Percentiles rank a stretch among this genome's conserved stretches.
Conservation (phyloP, 371 early-diverging fungal genomes). For the Thermomucor indicae-seudaticae region DNA sequence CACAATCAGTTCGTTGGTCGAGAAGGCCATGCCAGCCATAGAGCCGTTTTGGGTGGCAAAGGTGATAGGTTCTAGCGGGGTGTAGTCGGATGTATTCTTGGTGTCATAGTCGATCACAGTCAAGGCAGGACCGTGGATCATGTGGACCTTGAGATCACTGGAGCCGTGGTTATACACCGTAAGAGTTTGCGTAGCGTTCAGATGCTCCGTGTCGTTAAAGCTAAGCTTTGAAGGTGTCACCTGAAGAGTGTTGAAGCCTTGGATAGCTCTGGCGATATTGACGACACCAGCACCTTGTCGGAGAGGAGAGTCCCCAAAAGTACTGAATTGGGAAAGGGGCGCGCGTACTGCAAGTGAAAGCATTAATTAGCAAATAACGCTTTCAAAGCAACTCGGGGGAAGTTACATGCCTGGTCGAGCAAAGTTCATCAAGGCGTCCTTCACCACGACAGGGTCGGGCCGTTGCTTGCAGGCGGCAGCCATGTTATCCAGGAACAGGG, state of each 20-base stretch:
- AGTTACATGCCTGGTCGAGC: slow-evolving; percentile 21
- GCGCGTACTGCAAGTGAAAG: slow-evolving; percentile 10
- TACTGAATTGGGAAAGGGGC: slow-evolving; percentile 15
- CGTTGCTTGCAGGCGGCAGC: background rate
- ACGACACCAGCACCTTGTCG: slow-evolving; percentile 78
- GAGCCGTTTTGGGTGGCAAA: background rate
- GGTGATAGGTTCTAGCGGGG: slow-evolving; percentile 1
- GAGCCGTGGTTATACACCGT: slow-evolving; percentile 55
- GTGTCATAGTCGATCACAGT: background rate
- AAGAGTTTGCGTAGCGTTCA: slow-evolving; percentile 19
- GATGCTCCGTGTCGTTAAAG: slow-evolving; percentile 61
- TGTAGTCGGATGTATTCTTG: background rate
- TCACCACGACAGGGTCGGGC: background rate
- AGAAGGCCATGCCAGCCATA: background rate
- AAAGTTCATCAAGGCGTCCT: slow-evolving; percentile 40
- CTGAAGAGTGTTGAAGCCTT: slow-evolving; percentile 30
- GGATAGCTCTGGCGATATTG: slow-evolving; percentile 57
- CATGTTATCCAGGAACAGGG: slow-evolving; percentile 46
- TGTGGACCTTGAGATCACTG: background rate
- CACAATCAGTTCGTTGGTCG: background rate
- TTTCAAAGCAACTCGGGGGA: too few relatives aligned
- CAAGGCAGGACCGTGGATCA: background rate
- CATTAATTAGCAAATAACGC: too few relatives aligned
- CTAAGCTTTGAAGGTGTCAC: slow-evolving; percentile 62
- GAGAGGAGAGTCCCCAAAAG: slow-evolving; percentile 42